Conservation (phyloP, 129 eudicot species). For the Centaurea solstitialis region DNA sequence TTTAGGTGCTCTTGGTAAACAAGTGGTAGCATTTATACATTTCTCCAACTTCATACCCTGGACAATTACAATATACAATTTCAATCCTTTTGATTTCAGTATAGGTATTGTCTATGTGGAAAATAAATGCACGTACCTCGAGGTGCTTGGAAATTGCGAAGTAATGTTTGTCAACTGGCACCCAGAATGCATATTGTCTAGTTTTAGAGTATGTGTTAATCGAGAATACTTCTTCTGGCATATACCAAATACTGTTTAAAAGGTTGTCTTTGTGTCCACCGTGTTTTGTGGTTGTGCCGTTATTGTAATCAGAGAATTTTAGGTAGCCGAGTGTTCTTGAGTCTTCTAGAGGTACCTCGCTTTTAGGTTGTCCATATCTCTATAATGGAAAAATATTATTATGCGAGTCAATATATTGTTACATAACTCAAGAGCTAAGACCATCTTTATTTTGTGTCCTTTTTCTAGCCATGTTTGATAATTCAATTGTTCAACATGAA, state of each 20-base stretch:
- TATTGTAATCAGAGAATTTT: conserved; percentile 51
- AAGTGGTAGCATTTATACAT: conserved; percentile 54
- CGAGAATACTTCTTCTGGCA: conserved; percentile 70
- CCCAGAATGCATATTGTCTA: conserved; percentile 71
- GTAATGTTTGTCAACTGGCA: conserved; percentile 50
- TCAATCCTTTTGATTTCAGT: background rate
- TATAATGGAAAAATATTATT: conserved; percentile 8
- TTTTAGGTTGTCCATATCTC: conserved; percentile 52
- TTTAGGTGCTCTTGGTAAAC: conserved; percentile 55
- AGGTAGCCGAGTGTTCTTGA: conserved; percentile 47
- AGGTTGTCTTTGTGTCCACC: conserved; percentile 27
- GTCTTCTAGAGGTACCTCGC: conserved; percentile 52
- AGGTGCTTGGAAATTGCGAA: conserved; percentile 43
- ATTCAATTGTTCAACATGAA: background rate
- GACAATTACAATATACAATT: background rate
- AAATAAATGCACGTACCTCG: conserved; percentile 37
- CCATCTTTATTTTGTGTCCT: background rate
- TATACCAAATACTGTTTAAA: conserved; percentile 64
- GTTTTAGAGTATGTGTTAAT: conserved; percentile 50
- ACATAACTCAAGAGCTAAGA: background rate
- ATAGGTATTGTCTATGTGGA: background rate
- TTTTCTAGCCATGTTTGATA: background rate
- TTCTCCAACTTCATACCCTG: conserved; percentile 48
- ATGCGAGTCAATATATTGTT: background rate
- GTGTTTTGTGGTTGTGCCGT: conserved; percentile 5